phyloP scores from a whole-genome alignment of 495 filamentous ascomycete genomes.

The Elasticomyces elasticus region DNA sequence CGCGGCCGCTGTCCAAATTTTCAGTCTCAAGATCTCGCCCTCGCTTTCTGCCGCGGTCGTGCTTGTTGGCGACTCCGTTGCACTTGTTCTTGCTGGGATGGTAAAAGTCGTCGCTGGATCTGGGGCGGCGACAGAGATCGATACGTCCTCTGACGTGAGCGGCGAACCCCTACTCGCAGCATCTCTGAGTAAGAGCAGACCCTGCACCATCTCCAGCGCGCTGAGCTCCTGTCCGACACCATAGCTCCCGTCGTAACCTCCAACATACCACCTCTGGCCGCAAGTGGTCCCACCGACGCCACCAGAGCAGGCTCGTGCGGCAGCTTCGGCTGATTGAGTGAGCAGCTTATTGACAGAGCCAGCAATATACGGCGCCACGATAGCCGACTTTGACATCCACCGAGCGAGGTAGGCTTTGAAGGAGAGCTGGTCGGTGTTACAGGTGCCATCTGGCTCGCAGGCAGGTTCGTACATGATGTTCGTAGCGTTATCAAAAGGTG shows the following conservation, averaged over 20 bases:
- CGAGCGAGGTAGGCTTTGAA: conserved; percentile 40
- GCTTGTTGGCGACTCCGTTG: not conserved
- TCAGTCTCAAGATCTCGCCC: not conserved
- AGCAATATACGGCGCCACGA: conserved; percentile 33
- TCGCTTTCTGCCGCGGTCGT: not conserved
- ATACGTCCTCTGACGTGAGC: not conserved
- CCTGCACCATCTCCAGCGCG: conserved; percentile 59
- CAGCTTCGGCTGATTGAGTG: conserved; percentile 29
- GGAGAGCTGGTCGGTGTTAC: conserved; percentile 34
- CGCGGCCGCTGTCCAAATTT: not conserved
- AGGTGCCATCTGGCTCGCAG: conserved; percentile 32
- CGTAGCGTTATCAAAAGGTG: conserved; percentile 14
- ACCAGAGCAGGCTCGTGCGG: conserved; percentile 36
- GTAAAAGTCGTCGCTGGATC: conserved; percentile 3
- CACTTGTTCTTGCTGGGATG: conserved; percentile 1
- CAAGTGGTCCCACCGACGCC: conserved; percentile 33
- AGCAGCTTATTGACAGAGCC: conserved; percentile 27
- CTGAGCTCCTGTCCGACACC: conserved; percentile 59
- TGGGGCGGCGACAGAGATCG: not conserved
- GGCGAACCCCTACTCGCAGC: not conserved
- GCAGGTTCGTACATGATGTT: conserved; percentile 36
- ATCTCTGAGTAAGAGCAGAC: conserved; percentile 24
- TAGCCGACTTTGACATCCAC: conserved; percentile 34
- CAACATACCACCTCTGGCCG: conserved; percentile 31
- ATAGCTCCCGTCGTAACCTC: conserved; percentile 30